phyloP scores from a whole-genome alignment of 306 rosid genomes.

The Cotoneaster glaucophyllus region DNA sequence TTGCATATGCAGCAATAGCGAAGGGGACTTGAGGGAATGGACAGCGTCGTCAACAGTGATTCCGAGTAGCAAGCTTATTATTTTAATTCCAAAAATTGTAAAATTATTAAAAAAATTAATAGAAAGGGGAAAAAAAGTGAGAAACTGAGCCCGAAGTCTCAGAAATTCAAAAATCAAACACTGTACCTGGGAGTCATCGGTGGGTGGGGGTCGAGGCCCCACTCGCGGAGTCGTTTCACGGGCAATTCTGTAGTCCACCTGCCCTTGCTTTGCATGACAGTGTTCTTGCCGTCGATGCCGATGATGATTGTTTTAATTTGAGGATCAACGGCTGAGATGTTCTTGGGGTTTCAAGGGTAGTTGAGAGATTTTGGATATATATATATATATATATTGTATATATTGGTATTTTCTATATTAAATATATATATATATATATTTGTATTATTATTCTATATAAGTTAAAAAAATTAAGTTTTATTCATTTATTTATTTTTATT shows the following conservation, averaged over 20 bases:
- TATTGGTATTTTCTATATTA: no score
- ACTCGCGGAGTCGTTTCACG: no score
- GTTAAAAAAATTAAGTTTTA: no score
- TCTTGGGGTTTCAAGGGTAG: background rate
- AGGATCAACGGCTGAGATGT: background rate
- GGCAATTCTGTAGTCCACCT: background rate
- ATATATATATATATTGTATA: no score
- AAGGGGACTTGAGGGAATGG: slow-evolving; percentile 62
- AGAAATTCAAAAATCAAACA: no score
- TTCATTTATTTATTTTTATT: no score
- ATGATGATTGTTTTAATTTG: background rate
- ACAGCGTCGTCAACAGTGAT: slow-evolving; percentile 32
- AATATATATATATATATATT: no score
- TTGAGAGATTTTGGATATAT: no score
- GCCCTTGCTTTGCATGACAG: background rate
- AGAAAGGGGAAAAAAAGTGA: background rate
- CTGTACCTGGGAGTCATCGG: background rate
- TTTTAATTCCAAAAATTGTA: background rate
- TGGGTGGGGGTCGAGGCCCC: no score
- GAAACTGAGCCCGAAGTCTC: background rate
- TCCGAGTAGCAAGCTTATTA: no score
- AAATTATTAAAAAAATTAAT: background rate
- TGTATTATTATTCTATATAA: no score
- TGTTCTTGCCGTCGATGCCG: background rate
- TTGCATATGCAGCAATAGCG: slow-evolving; percentile 54